These are phyloP conservation scores for Spiromastix sp. DNA, from an alignment of 2,329 filamentous ascomycete species.

Conservation along the genomic window DNA sequence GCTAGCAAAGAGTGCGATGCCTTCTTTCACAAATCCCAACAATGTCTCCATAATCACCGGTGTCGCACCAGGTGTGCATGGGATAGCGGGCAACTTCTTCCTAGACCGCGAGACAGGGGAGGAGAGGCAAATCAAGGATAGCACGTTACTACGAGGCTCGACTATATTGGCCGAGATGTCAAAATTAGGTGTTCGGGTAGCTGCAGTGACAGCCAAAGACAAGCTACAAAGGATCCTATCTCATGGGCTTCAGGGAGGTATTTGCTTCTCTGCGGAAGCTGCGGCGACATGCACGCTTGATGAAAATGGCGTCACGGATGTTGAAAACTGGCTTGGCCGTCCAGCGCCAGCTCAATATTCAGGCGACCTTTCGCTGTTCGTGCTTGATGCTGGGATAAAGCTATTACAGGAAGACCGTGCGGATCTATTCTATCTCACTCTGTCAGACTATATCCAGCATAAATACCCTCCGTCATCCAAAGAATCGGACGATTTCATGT, in stretches of 20 bases:
- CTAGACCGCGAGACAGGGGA: constrained; percentile 30
- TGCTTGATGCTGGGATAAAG: constrained; percentile 35
- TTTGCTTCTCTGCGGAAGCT: constrained; percentile 32
- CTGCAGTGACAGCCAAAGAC: constrained; percentile 37
- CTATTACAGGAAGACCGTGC: constrained; percentile 29
- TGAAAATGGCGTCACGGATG: constrained; percentile 26
- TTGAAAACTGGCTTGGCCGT: constrained; percentile 29
- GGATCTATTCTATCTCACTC: constrained; percentile 34
- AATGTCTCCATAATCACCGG: constrained; percentile 38
- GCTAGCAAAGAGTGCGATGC: constrained; percentile 32
- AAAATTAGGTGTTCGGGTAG: constrained; percentile 29
- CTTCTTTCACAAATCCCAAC: constrained; percentile 37
- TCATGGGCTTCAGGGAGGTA: constrained; percentile 25
- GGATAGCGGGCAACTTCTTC: constrained; percentile 36
- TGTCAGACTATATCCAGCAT: constrained; percentile 38
- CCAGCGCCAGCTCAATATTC: constrained; percentile 32
- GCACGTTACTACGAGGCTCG: constrained; percentile 29
- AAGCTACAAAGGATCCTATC: constrained; percentile 34
- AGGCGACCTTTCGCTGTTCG: constrained; percentile 34
- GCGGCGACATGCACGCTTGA: constrained; percentile 21
- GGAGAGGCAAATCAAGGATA: constrained; percentile 34
- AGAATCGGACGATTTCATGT: constrained; percentile 30
- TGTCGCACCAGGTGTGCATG: constrained; percentile 28
- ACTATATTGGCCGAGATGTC: constrained; percentile 34
- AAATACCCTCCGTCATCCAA: constrained; percentile 29